Percentiles rank a stretch among this genome's conserved stretches.
phyloP scores from a whole-genome alignment of 208 protist species.

The Tritrichomonas musculus region DNA sequence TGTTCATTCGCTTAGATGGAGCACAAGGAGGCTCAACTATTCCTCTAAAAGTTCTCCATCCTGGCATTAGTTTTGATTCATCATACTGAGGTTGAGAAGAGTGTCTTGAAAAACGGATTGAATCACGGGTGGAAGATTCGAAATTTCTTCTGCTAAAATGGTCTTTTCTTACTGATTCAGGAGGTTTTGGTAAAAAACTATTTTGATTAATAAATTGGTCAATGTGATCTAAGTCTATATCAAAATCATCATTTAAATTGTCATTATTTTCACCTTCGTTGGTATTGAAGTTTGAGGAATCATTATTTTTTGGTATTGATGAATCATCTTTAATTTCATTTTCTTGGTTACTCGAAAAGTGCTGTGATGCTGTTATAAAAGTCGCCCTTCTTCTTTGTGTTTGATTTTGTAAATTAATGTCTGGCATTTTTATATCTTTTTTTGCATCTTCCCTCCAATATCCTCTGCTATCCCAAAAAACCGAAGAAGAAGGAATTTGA shows the following conservation, averaged over 20 bases:
- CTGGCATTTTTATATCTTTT: neutral
- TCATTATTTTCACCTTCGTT: neutral
- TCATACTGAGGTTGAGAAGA: neutral
- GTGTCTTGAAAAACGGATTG: too few relatives aligned
- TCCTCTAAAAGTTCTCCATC: neutral
- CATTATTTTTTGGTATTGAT: neutral
- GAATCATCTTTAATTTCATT: too few relatives aligned
- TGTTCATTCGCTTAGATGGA: neutral
- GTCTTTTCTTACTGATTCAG: too few relatives aligned
- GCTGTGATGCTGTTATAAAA: too few relatives aligned
- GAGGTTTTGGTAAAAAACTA: too few relatives aligned
- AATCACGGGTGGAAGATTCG: too few relatives aligned
- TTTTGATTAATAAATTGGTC: too few relatives aligned
- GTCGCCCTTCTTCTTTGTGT: neutral
- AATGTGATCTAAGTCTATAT: neutral
- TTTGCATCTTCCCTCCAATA: neutral
- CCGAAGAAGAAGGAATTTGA: neutral
- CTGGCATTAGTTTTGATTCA: neutral
- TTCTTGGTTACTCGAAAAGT: too few relatives aligned
- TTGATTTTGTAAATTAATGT: neutral
- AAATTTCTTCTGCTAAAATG: too few relatives aligned
- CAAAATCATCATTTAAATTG: too few relatives aligned
- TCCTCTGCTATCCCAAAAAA: constrained; percentile 9
- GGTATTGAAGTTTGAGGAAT: neutral
- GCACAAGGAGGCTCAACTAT: neutral